Conservation (phyloP, 225 moss, liverwort and hornwort species). For the Takakia lepidozioides region DNA sequence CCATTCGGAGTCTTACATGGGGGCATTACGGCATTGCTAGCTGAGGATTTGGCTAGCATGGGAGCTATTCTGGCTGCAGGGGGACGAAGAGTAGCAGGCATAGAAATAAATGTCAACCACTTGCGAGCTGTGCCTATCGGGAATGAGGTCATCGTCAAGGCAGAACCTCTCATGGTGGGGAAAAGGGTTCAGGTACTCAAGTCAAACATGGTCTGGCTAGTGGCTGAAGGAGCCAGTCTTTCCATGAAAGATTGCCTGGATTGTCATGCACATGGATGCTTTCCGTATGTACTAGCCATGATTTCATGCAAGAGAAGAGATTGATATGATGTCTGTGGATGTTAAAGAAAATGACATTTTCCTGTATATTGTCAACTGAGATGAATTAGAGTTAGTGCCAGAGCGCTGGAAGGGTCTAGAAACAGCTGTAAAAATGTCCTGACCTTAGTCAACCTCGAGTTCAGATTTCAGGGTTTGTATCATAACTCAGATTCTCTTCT, state of each 20-base stretch:
- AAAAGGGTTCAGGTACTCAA: slow-evolving; percentile 84
- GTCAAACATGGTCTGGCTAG: too few species aligned
- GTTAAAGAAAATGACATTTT: background rate
- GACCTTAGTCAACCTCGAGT: too few species aligned
- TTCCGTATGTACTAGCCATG: too few species aligned
- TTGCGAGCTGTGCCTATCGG: slow-evolving; percentile 56
- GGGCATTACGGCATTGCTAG: slow-evolving; percentile 44
- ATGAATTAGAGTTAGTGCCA: too few species aligned
- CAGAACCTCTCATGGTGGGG: slow-evolving; percentile 54
- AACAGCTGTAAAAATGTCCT: too few species aligned
- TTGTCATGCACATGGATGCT: too few species aligned
- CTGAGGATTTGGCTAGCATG: slow-evolving; percentile 33
- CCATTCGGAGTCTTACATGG: slow-evolving; percentile 57
- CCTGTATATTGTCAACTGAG: too few species aligned
- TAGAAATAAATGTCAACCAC: slow-evolving; percentile 65
- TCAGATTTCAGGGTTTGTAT: too few species aligned
- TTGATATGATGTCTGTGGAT: background rate
- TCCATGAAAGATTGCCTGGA: too few species aligned
- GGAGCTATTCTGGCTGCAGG: slow-evolving; percentile 36
- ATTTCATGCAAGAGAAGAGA: background rate
- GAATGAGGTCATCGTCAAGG: slow-evolving; percentile 44
- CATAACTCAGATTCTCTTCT: background rate
- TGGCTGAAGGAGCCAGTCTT: too few species aligned
- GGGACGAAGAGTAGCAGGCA: slow-evolving; percentile 54
- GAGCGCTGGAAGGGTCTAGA: too few species aligned